These are phyloP conservation scores for Bathelium albidoporum DNA, from an alignment of 495 filamentous ascomycete genomes.

Conservation along the genomic window DNA sequence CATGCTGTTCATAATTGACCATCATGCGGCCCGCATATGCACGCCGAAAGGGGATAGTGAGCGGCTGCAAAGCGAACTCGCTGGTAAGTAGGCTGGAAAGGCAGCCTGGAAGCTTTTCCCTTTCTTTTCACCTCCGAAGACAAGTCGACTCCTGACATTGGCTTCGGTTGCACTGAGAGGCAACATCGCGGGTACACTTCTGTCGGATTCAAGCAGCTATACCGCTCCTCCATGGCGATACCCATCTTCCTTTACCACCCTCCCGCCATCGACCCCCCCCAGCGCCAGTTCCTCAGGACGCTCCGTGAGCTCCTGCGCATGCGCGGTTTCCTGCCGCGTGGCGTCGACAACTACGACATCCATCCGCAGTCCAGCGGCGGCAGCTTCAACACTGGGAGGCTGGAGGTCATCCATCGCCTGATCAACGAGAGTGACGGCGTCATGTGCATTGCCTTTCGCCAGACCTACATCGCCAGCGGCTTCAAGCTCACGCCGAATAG, in stretches of 20 bases:
- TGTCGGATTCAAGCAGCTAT: not conserved
- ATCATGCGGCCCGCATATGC: not conserved
- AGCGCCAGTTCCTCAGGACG: not conserved
- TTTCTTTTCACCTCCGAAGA: not conserved
- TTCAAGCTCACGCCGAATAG: not conserved
- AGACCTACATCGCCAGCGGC: not conserved
- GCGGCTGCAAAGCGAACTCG: not conserved
- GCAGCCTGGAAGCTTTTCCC: not conserved
- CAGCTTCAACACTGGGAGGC: not conserved
- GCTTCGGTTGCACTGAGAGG: not conserved
- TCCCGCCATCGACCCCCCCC: not conserved
- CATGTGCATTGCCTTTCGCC: not conserved
- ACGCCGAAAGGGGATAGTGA: not conserved
- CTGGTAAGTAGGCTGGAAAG: not conserved
- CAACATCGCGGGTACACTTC: not conserved
- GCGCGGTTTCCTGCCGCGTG: not conserved
- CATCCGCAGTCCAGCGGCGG: not conserved
- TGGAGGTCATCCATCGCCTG: not conserved
- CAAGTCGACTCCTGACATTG: not conserved
- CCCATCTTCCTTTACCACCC: conserved; percentile 2
- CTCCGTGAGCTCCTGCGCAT: not conserved
- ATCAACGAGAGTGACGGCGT: not conserved
- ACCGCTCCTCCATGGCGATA: not conserved
- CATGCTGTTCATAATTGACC: too few species aligned
- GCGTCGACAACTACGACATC: not conserved